Evolutionary conservation across 2,329 filamentous ascomycete species (phyloP).

Genomic region (Fusarium succisae): DNA sequence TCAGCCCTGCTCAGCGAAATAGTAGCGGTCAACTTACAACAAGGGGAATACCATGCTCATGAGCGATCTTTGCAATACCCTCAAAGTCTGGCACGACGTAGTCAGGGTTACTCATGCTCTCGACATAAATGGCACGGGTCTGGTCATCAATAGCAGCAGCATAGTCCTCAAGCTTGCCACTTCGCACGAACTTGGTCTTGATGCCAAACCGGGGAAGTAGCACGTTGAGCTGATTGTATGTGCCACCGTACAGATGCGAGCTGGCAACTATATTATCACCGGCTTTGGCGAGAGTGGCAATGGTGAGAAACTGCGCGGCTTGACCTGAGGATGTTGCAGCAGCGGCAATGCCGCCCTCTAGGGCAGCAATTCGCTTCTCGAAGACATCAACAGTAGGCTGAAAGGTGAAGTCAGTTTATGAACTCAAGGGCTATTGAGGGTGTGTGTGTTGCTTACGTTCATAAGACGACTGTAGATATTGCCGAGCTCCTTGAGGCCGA

Average conservation of each 20-base stretch:
- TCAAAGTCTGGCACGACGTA: slow-evolving; percentile 95
- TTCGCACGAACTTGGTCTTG: slow-evolving; percentile 84
- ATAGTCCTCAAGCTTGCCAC: slow-evolving; percentile 82
- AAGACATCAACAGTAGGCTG: slow-evolving; percentile 94
- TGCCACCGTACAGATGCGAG: slow-evolving; percentile 91
- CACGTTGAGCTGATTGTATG: slow-evolving; percentile 97
- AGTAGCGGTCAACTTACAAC: slow-evolving; percentile 56
- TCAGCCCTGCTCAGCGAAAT: neutral
- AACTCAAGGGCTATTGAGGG: no score
- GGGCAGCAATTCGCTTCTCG: slow-evolving; percentile 91
- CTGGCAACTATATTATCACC: slow-evolving; percentile 96
- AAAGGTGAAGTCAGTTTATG: neutral
- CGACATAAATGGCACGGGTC: slow-evolving; percentile 91
- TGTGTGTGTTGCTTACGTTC: slow-evolving; percentile 70
- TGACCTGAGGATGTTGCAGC: slow-evolving; percentile 88
- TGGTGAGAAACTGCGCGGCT: slow-evolving; percentile 90
- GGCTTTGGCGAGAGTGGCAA: slow-evolving; percentile 80
- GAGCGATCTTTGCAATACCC: slow-evolving; percentile 84
- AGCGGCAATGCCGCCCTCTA: slow-evolving; percentile 90
- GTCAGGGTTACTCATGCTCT: slow-evolving; percentile 91
- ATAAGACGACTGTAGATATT: slow-evolving; percentile 98
- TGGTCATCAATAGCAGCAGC: slow-evolving; percentile 86
- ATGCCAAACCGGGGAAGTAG: slow-evolving; percentile 86
- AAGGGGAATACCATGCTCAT: slow-evolving; percentile 71
- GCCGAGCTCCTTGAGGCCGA: slow-evolving; percentile 94